These are phyloP conservation scores for Pholiota adiposa DNA, from an alignment of 1,284 basidiomycete species.

Conservation along the genomic window DNA sequence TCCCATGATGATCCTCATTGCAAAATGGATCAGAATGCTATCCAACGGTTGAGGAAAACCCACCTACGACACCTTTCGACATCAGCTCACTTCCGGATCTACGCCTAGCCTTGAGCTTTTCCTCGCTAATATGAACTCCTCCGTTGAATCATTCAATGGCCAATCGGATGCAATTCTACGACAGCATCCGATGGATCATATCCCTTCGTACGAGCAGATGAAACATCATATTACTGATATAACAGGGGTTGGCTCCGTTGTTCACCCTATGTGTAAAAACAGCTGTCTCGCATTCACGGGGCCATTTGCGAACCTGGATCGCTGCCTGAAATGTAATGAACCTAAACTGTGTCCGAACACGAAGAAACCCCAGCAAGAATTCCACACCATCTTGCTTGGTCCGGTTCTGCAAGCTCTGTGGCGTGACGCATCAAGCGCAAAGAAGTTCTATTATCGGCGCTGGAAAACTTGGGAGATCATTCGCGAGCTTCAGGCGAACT, in stretches of 20 bases:
- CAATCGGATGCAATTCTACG: slow-evolving; percentile 21
- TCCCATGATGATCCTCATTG: slow-evolving; percentile 7
- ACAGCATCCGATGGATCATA: slow-evolving; percentile 14
- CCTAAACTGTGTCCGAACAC: slow-evolving; percentile 16
- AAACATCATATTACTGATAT: not conserved
- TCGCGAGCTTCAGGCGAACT: slow-evolving; percentile 3
- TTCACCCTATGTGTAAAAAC: not conserved
- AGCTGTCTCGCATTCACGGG: not conserved
- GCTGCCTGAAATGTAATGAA: slow-evolving; percentile 17
- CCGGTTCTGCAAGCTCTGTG: slow-evolving; percentile 23
- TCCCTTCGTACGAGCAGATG: slow-evolving; percentile 16
- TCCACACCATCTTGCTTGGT: slow-evolving; percentile 23
- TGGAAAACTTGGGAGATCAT: slow-evolving; percentile 12
- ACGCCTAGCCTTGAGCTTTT: slow-evolving; percentile 17
- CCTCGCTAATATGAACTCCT: slow-evolving; percentile 16
- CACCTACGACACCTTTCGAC: slow-evolving; percentile 9
- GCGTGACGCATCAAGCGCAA: slow-evolving; percentile 21
- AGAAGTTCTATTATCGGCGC: slow-evolving; percentile 14
- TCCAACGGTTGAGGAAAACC: slow-evolving; percentile 9
- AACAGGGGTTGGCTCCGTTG: not conserved
- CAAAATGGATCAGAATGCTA: not conserved
- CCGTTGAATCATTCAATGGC: slow-evolving; percentile 24
- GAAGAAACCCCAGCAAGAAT: slow-evolving; percentile 15
- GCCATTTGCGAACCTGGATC: slow-evolving; percentile 4
- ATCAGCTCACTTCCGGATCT: slow-evolving; percentile 12